These are phyloP conservation scores for Penicillium sp. DNA, from an alignment of 2,329 filamentous ascomycete species.

Conservation along the genomic window DNA sequence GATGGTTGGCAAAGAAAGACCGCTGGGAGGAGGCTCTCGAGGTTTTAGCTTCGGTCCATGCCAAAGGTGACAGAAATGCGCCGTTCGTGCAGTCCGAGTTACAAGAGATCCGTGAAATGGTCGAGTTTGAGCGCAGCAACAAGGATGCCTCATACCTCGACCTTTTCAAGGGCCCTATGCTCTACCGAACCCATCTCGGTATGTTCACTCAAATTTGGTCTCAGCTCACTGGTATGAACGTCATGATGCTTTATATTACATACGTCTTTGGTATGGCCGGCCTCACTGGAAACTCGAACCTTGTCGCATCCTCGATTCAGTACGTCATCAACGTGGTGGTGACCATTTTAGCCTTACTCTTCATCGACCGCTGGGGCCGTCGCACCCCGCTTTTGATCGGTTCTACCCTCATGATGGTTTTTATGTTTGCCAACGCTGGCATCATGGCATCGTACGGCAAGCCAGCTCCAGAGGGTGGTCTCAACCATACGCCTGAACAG, in stretches of 20 bases:
- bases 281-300: conserved; percentile 55
- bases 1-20: conserved; percentile 62
- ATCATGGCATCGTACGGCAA: conserved; percentile 40
- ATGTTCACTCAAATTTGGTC: conserved; percentile 73
- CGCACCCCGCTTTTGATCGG: conserved; percentile 64
- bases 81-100: conserved; percentile 67
- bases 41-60: conserved; percentile 58
- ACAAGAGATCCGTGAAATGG: conserved; percentile 69
- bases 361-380: conserved; percentile 72
- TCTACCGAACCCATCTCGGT: conserved; percentile 70
- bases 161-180: conserved; percentile 68
- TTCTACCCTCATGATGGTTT: conserved; percentile 58
- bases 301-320: conserved; percentile 67
- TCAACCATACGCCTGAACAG: conserved; percentile 33
- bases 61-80: conserved; percentile 61
- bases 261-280: conserved; percentile 69
- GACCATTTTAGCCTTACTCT: conserved; percentile 74
- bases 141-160: conserved; percentile 68
- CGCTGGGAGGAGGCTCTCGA: conserved; percentile 54
- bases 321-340: conserved; percentile 77
- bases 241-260: conserved; percentile 69
- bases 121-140: conserved; percentile 70
- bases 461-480: conserved; percentile 41
- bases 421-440: conserved; percentile 44
- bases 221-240: conserved; percentile 73